Evolutionary conservation across 2,329 filamentous ascomycete genomes (phyloP).

Genomic region (Diaporthe citrichinensis): DNA sequence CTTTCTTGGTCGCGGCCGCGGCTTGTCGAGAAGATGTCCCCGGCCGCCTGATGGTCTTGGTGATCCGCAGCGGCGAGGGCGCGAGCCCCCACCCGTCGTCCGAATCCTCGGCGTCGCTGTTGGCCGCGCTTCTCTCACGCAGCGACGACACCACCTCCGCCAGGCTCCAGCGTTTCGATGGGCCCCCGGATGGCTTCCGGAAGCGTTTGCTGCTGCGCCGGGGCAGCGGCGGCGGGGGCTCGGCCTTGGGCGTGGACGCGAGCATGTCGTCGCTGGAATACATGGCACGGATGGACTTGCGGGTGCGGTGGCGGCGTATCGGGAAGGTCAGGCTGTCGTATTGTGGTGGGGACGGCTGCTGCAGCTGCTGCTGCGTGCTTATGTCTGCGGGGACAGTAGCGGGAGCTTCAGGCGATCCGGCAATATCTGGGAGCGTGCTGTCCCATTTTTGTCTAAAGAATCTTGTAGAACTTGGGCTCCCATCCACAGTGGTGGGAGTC

Average conservation of each 20-base stretch:
- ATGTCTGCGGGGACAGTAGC: slow-evolving; percentile 1
- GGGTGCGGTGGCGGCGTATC: slow-evolving; percentile 1
- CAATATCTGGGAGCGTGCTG: background rate
- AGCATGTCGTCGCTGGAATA: slow-evolving; percentile 40
- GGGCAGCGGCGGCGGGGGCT: slow-evolving; percentile 33
- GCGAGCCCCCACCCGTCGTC: slow-evolving; percentile 14
- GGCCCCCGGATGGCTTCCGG: background rate
- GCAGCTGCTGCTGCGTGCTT: background rate
- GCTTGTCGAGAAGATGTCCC: background rate
- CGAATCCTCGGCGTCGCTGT: slow-evolving; percentile 6
- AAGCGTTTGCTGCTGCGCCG: slow-evolving; percentile 40
- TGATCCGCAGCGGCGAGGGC: slow-evolving; percentile 37
- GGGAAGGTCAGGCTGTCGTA: slow-evolving; percentile 21
- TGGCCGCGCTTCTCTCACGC: slow-evolving; percentile 13
- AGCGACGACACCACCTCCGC: slow-evolving; percentile 32
- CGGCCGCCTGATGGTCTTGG: background rate
- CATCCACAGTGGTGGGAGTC: slow-evolving; percentile 34
- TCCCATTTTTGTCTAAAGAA: slow-evolving; percentile 34
- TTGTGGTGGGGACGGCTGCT: background rate
- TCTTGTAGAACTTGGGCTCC: slow-evolving; percentile 28
- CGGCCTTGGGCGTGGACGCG: background rate
- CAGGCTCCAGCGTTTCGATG: slow-evolving; percentile 39
- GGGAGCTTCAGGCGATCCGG: background rate
- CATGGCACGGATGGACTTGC: slow-evolving; percentile 30
- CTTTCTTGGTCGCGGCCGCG: background rate